Percentiles rank a stretch among this genome's conserved stretches.
Evolutionary conservation across 805 yeast species (phyloP).

Genomic region (Huiozyma naganishii): DNA sequence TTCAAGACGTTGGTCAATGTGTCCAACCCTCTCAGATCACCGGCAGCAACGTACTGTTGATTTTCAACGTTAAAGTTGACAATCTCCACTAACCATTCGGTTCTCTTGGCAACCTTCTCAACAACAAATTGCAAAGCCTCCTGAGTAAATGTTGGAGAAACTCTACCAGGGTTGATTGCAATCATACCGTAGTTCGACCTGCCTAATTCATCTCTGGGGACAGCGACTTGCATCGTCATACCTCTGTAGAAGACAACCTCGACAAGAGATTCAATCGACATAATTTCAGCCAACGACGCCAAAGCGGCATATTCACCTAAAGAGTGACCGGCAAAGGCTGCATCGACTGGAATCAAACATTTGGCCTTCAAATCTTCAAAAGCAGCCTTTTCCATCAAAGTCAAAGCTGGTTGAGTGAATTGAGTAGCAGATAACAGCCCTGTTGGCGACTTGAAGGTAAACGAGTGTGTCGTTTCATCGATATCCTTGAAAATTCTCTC

Average conservation of each 20-base stretch:
- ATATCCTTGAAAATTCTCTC: slow-evolving; percentile 95
- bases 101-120: slow-evolving; percentile 70
- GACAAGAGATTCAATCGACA: slow-evolving; percentile 95
- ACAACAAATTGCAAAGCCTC: slow-evolving; percentile 92
- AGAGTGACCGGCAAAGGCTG: slow-evolving; percentile 98
- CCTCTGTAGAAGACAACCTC: slow-evolving; percentile 99
- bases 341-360: slow-evolving; percentile 88
- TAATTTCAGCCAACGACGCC: slow-evolving; percentile 93
- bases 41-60: slow-evolving; percentile 97
- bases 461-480: slow-evolving; percentile 67
- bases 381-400: slow-evolving; percentile 98
- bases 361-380: slow-evolving; percentile 94
- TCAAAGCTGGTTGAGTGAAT: slow-evolving; percentile 98
- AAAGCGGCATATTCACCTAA: slow-evolving; percentile 98
- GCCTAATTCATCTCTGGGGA: slow-evolving; percentile 90
- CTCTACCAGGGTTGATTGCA: slow-evolving; percentile 95
- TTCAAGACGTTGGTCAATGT: slow-evolving; percentile 87
- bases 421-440: slow-evolving; percentile 97
- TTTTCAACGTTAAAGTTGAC: slow-evolving; percentile 97
- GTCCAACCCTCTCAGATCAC: slow-evolving; percentile 93
- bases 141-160: slow-evolving; percentile 79
- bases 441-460: slow-evolving; percentile 82
- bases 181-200: slow-evolving; percentile 99
- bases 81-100: slow-evolving; percentile 92
- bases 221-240: slow-evolving; percentile 99